phyloP scores from a whole-genome alignment of 306 rosid species.

The Malus orientalis region DNA sequence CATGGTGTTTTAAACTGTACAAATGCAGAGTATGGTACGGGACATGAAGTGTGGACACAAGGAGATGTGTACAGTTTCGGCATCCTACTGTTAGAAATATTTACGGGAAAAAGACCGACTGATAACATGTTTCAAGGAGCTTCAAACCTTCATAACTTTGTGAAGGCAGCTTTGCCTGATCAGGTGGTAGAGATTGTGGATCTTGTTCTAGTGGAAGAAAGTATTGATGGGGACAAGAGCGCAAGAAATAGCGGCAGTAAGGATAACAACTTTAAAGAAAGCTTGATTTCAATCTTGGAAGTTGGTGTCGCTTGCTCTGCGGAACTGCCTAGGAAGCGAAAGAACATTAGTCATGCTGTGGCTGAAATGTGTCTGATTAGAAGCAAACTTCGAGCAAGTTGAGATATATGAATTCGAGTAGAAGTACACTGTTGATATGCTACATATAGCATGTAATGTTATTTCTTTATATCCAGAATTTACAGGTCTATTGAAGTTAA shows the following conservation, averaged over 20 bases:
- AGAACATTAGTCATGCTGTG: not conserved
- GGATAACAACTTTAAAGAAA: not conserved
- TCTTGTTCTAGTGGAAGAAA: not conserved
- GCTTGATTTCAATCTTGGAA: not conserved
- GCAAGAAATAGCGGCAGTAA: not conserved
- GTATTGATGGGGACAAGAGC: not conserved
- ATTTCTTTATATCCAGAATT: too few species aligned
- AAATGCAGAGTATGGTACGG: conserved; percentile 17
- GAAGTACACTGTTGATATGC: not conserved
- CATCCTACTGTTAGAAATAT: conserved; percentile 17
- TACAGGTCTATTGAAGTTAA: too few species aligned
- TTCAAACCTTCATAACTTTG: conserved; percentile 1
- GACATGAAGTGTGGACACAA: conserved; percentile 12
- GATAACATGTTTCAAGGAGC: conserved; percentile 11
- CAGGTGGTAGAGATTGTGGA: not conserved
- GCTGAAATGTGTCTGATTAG: not conserved
- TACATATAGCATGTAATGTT: not conserved
- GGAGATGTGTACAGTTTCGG: conserved; percentile 33
- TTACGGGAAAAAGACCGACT: conserved; percentile 14
- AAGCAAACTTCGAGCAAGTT: not conserved
- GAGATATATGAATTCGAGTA: not conserved
- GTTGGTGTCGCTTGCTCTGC: not conserved
- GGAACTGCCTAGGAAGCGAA: not conserved
- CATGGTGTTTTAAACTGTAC: not conserved
- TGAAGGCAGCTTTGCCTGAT: not conserved